Evolutionary conservation across 1,139 yeast genomes (phyloP).

Genomic region (Lizanozyma gosingica): DNA sequence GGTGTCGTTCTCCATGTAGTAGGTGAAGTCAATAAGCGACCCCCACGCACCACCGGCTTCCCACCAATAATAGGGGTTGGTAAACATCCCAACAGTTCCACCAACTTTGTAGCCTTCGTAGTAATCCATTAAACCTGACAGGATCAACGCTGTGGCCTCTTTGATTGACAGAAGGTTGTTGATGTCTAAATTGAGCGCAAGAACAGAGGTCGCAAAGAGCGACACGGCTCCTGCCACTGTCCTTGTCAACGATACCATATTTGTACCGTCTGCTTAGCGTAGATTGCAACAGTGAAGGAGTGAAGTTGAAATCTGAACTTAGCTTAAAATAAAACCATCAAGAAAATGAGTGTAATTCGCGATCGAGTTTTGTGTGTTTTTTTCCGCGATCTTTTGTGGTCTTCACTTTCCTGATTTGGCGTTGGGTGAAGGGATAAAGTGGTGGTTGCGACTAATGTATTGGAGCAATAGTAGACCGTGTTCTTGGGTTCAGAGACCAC

Average conservation of each 20-base stretch:
- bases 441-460: too few species aligned
- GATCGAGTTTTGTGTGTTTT: too few species aligned
- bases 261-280: too few species aligned
- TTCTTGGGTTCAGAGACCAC: too few species aligned
- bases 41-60: slow-evolving; percentile 90
- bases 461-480: too few species aligned
- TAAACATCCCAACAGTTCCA: slow-evolving; percentile 71
- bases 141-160: slow-evolving; percentile 48
- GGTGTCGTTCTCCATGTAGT: slow-evolving; percentile 54
- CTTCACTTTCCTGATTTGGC: too few species aligned
- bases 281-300: too few species aligned
- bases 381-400: too few species aligned
- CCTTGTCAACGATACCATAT: not conserved
- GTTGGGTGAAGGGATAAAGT: too few species aligned
- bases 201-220: not conserved
- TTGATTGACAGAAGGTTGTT: slow-evolving; percentile 28
- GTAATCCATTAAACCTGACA: slow-evolving; percentile 62
- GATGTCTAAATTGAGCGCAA: slow-evolving; percentile 18
- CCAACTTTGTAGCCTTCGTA: slow-evolving; percentile 60
- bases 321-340: too few species aligned
- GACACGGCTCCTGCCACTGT: not conserved
- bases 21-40: slow-evolving; percentile 59
- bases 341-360: too few species aligned
- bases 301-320: too few species aligned
- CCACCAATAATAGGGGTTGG: slow-evolving; percentile 86